Conservation (phyloP, 331 rosid species). For the Malus hybrid region DNA sequence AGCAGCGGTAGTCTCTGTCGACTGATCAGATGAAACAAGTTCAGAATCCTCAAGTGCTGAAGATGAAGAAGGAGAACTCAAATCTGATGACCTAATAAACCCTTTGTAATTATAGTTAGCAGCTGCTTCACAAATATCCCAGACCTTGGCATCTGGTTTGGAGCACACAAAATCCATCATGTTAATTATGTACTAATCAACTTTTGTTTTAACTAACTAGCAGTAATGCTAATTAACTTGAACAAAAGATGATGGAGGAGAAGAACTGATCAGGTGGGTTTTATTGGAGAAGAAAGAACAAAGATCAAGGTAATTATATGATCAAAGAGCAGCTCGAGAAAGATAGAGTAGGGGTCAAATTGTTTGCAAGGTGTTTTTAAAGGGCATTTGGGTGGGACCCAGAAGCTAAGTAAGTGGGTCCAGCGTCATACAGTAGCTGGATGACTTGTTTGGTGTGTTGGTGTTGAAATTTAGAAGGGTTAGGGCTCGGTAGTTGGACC, state of each 20-base stretch:
- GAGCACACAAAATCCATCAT: background rate
- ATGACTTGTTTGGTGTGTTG: slow-evolving; percentile 3
- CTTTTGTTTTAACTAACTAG: background rate
- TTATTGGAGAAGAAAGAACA: background rate
- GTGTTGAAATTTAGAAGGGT: background rate
- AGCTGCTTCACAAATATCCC: background rate
- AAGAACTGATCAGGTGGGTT: background rate
- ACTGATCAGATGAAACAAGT: background rate
- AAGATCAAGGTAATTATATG: background rate
- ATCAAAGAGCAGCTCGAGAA: background rate
- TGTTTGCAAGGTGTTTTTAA: background rate
- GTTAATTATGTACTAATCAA: background rate
- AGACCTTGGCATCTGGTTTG: background rate
- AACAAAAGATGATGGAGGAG: background rate
- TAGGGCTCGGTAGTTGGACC: slow-evolving; percentile 5
- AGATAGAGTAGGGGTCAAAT: background rate
- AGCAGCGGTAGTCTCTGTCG: slow-evolving; percentile 4
- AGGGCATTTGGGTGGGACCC: background rate
- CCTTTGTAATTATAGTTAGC: background rate
- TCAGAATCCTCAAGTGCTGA: slow-evolving; percentile 1
- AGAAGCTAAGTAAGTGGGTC: background rate
- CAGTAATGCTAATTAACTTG: background rate
- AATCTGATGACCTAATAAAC: background rate
- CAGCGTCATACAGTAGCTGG: background rate
- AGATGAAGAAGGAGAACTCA: background rate